Conservation (phyloP, 371 early-diverging fungal species). For the Rhizopus stolonifer region DNA sequence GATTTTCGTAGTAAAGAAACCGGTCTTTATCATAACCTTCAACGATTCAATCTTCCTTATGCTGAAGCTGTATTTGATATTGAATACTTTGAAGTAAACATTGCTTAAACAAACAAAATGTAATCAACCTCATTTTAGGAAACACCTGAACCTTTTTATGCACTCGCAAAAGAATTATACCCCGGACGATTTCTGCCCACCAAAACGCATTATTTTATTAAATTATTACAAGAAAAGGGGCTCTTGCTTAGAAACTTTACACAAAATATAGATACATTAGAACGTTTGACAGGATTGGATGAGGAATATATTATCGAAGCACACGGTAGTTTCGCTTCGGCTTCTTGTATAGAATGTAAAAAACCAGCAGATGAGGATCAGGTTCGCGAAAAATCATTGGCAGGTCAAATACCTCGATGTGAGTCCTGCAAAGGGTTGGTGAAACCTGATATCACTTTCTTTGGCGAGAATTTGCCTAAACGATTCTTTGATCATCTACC, state of each 20-base stretch:
- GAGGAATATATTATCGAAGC: constrained; percentile 84
- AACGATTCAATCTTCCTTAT: constrained; percentile 83
- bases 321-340: constrained; percentile 88
- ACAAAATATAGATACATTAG: constrained; percentile 96
- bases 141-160: constrained; percentile 87
- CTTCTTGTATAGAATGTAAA: constrained; percentile 72
- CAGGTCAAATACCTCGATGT: constrained; percentile 71
- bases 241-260: constrained; percentile 85
- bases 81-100: constrained; percentile 73
- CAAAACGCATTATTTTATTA: constrained; percentile 83
- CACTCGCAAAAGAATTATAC: constrained; percentile 88
- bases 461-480: constrained; percentile 86
- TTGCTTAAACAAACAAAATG: not conserved
- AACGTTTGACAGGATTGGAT: constrained; percentile 78
- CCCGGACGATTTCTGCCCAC: constrained; percentile 86
- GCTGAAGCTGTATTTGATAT: constrained; percentile 95
- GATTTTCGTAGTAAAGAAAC: constrained; percentile 92
- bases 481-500: constrained; percentile 64
- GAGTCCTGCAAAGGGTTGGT: constrained; percentile 66
- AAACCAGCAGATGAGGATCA: constrained; percentile 32
- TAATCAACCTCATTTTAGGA: constrained; percentile 33
- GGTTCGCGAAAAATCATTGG: constrained; percentile 46
- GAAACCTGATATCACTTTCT: constrained; percentile 95
- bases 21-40: constrained; percentile 90
- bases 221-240: constrained; percentile 71